Evolutionary conservation across 108 stramenopile species (phyloP).

Genomic region (Mayamaea pseudoterrestris): DNA sequence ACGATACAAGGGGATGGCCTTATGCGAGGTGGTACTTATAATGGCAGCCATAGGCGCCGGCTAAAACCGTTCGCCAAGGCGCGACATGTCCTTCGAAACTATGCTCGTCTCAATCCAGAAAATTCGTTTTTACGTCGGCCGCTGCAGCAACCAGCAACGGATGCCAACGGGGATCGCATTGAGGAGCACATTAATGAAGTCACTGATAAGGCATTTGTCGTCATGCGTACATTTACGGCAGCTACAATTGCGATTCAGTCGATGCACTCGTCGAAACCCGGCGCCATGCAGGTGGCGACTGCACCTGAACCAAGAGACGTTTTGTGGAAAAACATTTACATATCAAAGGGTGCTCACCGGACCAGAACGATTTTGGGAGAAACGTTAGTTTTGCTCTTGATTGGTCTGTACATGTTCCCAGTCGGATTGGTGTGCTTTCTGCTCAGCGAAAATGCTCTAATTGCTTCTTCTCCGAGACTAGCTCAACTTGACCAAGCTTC

Average conservation of each 20-base stretch:
- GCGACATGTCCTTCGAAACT: constrained; percentile 53
- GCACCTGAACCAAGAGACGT: constrained; percentile 84
- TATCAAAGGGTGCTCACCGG: constrained; percentile 63
- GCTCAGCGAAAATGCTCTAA: constrained; percentile 72
- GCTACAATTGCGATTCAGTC: constrained; percentile 87
- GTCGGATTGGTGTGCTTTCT: constrained; percentile 73
- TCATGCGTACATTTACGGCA: constrained; percentile 82
- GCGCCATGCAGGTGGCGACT: constrained; percentile 69
- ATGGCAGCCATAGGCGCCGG: neutral
- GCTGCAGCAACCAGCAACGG: constrained; percentile 22
- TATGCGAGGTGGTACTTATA: neutral
- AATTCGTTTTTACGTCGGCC: constrained; percentile 60
- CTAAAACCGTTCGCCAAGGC: constrained; percentile 34
- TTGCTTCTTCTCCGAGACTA: constrained; percentile 62
- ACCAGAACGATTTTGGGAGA: constrained; percentile 68
- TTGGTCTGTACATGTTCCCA: constrained; percentile 73
- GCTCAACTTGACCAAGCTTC: constrained; percentile 70
- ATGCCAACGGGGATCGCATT: constrained; percentile 23
- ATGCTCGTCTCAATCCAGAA: constrained; percentile 45
- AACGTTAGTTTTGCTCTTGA: constrained; percentile 61
- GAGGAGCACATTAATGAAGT: constrained; percentile 85
- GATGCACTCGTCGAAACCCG: constrained; percentile 82
- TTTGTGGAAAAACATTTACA: constrained; percentile 79
- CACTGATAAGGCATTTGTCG: constrained; percentile 86
- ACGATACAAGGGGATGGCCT: neutral